Evolutionary conservation across 768 basidiomycete species (phyloP).

Genomic region (Kwoniella newhampshirensis): DNA sequence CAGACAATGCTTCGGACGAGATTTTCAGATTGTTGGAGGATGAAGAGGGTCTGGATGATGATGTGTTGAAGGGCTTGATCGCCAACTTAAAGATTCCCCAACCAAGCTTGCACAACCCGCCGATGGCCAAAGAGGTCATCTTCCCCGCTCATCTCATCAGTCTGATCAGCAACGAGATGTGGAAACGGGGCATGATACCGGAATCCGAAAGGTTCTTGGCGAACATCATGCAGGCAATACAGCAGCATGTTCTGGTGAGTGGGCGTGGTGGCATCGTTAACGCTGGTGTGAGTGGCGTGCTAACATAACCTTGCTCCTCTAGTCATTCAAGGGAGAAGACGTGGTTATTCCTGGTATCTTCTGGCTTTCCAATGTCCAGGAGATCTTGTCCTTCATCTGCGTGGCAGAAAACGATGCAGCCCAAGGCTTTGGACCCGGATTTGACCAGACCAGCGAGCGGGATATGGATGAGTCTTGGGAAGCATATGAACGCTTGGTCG

Average conservation of each 20-base stretch:
- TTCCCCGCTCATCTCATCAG: constrained; percentile 99
- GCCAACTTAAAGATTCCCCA: constrained; percentile 89
- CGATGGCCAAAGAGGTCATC: constrained; percentile 93
- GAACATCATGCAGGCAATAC: constrained; percentile 97
- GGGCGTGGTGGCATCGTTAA: not conserved
- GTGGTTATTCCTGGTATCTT: constrained; percentile 94
- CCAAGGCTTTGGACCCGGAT: constrained; percentile 94
- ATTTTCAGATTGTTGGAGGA: constrained; percentile 93
- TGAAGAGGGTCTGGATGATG: constrained; percentile 83
- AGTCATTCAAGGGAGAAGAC: constrained; percentile 80
- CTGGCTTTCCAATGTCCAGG: constrained; percentile 99
- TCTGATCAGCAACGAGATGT: constrained; percentile 99
- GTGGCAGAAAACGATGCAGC: constrained; percentile 99
- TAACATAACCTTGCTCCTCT: not conserved
- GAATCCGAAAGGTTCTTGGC: constrained; percentile 98
- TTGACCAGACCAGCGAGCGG: constrained; percentile 65
- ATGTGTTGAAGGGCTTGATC: constrained; percentile 84
- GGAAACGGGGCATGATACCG: constrained; percentile 95
- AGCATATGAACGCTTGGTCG: constrained; percentile 91
- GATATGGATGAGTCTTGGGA: constrained; percentile 88
- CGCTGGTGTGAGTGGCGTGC: not conserved
- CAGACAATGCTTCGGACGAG: constrained; percentile 89
- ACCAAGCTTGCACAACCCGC: constrained; percentile 83
- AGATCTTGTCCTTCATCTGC: constrained; percentile 97
- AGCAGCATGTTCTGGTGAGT: constrained; percentile 94